These are phyloP conservation scores for Puccinia novopanici DNA, from an alignment of 1,284 basidiomycete genomes.

Conservation along the genomic window DNA sequence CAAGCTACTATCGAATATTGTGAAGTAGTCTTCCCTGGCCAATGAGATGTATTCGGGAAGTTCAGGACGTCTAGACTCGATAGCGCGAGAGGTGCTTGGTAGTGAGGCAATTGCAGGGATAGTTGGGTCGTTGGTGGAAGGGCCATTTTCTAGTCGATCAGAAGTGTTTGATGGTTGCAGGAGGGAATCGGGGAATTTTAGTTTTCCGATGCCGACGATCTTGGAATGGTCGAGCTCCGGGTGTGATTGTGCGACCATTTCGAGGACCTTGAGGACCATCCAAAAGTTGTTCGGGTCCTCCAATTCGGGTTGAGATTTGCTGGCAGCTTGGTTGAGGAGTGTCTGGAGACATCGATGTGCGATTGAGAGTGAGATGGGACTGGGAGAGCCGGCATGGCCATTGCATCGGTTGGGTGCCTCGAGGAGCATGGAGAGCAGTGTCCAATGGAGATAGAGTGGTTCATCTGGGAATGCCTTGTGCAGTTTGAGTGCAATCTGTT, in stretches of 20 bases:
- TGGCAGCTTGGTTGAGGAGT: conserved; percentile 11
- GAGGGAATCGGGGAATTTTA: conserved; percentile 27
- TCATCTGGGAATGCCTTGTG: conserved; percentile 46
- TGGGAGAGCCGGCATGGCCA: conserved; percentile 10
- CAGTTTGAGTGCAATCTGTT: conserved; percentile 41
- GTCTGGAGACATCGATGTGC: conserved; percentile 44
- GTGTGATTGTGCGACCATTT: conserved; percentile 25
- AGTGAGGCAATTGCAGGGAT: neutral
- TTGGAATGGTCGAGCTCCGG: conserved; percentile 21
- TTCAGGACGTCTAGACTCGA: conserved; percentile 18
- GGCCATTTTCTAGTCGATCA: neutral
- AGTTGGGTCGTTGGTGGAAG: neutral
- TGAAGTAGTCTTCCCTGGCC: conserved; percentile 43
- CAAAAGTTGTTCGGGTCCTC: conserved; percentile 42
- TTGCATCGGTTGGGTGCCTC: conserved; percentile 24
- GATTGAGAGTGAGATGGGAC: conserved; percentile 36
- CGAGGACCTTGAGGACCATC: conserved; percentile 40
- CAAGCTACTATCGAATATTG: conserved; percentile 31
- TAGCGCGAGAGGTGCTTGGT: neutral
- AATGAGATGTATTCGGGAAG: conserved; percentile 27
- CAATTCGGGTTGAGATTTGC: neutral
- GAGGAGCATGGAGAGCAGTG: conserved; percentile 31
- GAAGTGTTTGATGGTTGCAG: conserved; percentile 24
- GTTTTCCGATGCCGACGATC: conserved; percentile 29
- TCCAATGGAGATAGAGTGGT: conserved; percentile 29